Evolutionary conservation across 2,329 filamentous ascomycete genomes (phyloP).

Genomic region (Hortaea werneckii): DNA sequence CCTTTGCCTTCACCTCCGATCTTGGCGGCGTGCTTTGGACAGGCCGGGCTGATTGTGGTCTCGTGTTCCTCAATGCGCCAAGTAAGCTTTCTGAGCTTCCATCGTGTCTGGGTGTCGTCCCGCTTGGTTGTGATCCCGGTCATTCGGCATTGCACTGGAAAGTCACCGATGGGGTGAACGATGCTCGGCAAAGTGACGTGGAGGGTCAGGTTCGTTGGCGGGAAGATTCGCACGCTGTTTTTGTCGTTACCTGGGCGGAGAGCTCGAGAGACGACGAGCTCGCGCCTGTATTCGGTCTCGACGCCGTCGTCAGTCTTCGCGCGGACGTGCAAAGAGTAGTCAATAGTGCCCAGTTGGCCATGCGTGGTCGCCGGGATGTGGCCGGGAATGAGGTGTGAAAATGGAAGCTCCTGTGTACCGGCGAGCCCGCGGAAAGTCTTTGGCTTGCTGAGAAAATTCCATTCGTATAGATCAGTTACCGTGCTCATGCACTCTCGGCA

Average conservation of each 20-base stretch:
- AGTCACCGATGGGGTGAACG: constrained; percentile 75
- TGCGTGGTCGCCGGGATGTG: constrained; percentile 77
- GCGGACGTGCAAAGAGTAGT: constrained; percentile 67
- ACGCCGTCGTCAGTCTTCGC: constrained; percentile 51
- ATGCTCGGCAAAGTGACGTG: constrained; percentile 72
- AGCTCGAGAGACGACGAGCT: constrained; percentile 67
- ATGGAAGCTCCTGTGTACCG: constrained; percentile 70
- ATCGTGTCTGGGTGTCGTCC: constrained; percentile 61
- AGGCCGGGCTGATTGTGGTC: constrained; percentile 69
- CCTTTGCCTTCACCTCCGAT: constrained; percentile 59
- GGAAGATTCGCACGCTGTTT: constrained; percentile 87
- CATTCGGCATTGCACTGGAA: constrained; percentile 68
- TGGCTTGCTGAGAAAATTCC: constrained; percentile 59
- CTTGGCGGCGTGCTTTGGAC: constrained; percentile 61
- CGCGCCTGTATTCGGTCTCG: constrained; percentile 54
- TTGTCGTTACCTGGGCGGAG: constrained; percentile 71
- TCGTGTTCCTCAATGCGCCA: constrained; percentile 90
- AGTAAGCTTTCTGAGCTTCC: constrained; percentile 81
- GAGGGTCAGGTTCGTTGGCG: constrained; percentile 86
- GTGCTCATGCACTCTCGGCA: constrained; percentile 68
- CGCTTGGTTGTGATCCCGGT: constrained; percentile 73
- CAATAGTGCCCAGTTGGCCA: constrained; percentile 59
- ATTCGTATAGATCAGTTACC: constrained; percentile 63
- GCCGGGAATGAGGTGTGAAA: constrained; percentile 76
- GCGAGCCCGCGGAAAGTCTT: constrained; percentile 32